Conservation (phyloP, 768 basidiomycete genomes). For the Kwoniella europaea region DNA sequence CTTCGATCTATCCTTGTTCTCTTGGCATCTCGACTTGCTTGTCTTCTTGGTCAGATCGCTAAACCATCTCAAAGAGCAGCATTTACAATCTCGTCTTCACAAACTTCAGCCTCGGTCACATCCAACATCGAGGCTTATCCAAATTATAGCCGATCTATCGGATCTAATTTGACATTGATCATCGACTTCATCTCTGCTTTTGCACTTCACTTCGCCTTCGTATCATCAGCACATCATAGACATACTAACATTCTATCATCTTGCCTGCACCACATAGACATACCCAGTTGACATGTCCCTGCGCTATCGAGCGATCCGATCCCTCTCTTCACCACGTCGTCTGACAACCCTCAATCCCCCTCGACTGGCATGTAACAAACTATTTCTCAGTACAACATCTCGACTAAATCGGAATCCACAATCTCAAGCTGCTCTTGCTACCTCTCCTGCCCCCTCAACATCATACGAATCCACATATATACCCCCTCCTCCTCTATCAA, state of each 20-base stretch:
- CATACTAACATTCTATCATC: background rate
- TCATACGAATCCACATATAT: constrained; percentile 10
- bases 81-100: background rate
- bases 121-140: background rate
- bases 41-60: too few relatives aligned
- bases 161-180: constrained; percentile 2
- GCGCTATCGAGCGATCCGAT: background rate
- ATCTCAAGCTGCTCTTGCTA: constrained; percentile 27
- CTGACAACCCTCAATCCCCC: background rate
- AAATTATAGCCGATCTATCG: constrained; percentile 10
- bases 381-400: constrained; percentile 11
- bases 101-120: background rate
- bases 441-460: constrained; percentile 13
- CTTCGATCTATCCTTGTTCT: background rate
- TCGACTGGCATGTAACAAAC: background rate
- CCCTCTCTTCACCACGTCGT: background rate
- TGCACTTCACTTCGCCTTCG: background rate
- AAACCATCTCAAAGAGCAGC: background rate
- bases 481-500: constrained; percentile 15
- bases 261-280: background rate
- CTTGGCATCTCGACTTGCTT: too few relatives aligned
- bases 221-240: background rate
- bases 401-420: constrained; percentile 4
- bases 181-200: background rate
- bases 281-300: constrained; percentile 6